phyloP scores from a whole-genome alignment of 2,329 filamentous ascomycete species.

The Penicillium sp. region DNA sequence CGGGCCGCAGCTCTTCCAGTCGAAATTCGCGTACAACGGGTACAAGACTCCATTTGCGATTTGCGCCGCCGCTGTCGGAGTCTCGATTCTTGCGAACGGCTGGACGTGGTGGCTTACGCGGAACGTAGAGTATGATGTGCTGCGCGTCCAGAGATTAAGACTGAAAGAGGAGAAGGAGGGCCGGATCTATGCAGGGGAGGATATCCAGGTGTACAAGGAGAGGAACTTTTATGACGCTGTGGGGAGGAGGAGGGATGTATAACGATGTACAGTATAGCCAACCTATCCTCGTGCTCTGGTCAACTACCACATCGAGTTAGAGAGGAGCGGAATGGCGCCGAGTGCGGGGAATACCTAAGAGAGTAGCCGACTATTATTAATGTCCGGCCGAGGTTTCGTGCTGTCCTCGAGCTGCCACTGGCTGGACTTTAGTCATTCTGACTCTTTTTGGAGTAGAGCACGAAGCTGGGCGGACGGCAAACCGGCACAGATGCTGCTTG shows the following conservation, averaged over 20 bases:
- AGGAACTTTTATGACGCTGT: slow-evolving; percentile 12
- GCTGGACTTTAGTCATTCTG: neutral
- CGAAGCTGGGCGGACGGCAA: neutral
- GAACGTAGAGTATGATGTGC: slow-evolving; percentile 14
- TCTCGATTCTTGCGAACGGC: slow-evolving; percentile 13
- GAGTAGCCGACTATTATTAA: neutral
- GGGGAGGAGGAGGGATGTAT: neutral
- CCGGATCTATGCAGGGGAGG: slow-evolving; percentile 16
- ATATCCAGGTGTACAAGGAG: slow-evolving; percentile 17
- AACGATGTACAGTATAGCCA: neutral
- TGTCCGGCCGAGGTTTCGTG: slow-evolving; percentile 2
- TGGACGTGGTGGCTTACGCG: slow-evolving; percentile 22
- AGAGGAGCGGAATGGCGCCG: neutral
- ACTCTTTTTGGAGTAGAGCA: neutral
- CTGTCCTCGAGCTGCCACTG: neutral
- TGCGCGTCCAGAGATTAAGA: slow-evolving; percentile 4
- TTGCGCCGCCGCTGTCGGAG: slow-evolving; percentile 13
- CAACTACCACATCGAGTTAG: too few species aligned
- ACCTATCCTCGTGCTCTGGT: too few species aligned
- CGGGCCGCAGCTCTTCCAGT: slow-evolving; percentile 17
- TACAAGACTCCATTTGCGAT: slow-evolving; percentile 22
- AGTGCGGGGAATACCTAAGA: neutral
- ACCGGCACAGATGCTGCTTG: neutral
- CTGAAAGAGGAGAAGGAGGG: slow-evolving; percentile 16
- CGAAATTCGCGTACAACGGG: slow-evolving; percentile 15